phyloP scores from a whole-genome alignment of 23 red algal genomes.

The Cyanidiococcus yangmingshanensis region DNA sequence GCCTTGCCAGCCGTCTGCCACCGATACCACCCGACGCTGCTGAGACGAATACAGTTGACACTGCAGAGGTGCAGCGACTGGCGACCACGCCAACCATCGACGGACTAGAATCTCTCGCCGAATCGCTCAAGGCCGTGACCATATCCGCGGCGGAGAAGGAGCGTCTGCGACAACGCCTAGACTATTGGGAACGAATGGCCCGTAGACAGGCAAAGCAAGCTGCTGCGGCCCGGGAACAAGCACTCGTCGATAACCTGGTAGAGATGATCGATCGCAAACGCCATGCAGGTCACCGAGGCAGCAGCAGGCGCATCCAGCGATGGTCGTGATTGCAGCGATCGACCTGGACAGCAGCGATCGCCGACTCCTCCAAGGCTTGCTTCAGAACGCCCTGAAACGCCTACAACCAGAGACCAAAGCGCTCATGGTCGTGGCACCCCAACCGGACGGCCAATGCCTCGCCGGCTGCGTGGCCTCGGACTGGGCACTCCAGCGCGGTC shows the following conservation, averaged over 20 bases:
- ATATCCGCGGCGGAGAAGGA: slow-evolving; percentile 18
- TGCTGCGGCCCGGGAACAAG: background rate
- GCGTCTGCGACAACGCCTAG: slow-evolving; percentile 9
- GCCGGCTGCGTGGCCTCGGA: background rate
- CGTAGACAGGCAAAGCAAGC: background rate
- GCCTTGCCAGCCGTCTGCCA: background rate
- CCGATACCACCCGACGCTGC: background rate
- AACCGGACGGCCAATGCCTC: background rate
- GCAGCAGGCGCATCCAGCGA: too few relatives aligned
- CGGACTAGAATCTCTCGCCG: background rate
- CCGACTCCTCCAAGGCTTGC: background rate
- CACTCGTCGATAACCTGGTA: background rate
- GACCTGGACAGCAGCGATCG: background rate
- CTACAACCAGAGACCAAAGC: background rate
- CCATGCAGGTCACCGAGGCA: too few relatives aligned
- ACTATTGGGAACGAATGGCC: background rate
- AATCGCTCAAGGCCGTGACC: background rate
- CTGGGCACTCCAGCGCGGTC: background rate
- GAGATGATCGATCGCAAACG: too few relatives aligned
- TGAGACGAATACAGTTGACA: background rate
- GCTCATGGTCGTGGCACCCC: background rate
- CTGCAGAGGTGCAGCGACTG: background rate
- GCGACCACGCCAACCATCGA: background rate
- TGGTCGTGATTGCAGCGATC: background rate
- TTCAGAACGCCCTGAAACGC: background rate